Conservation (phyloP, 2,329 filamentous ascomycete species). For the Xylaria sp. region DNA sequence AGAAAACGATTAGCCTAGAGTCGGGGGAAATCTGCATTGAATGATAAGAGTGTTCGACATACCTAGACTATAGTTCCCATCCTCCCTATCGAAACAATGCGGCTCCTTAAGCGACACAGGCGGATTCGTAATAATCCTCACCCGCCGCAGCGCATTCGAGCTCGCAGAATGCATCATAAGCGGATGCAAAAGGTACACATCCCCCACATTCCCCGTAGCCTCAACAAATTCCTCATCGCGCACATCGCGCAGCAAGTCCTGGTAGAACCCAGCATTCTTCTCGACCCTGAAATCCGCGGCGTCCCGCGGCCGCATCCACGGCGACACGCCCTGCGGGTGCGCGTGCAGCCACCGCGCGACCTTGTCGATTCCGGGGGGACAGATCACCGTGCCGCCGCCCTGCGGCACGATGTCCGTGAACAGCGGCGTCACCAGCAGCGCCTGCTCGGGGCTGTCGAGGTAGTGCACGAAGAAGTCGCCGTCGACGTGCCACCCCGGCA, state of each 20-base stretch:
- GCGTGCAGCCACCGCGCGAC: slow-evolving; percentile 69
- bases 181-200: slow-evolving; percentile 69
- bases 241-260: slow-evolving; percentile 53
- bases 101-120: slow-evolving; percentile 63
- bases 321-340: slow-evolving; percentile 73
- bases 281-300: slow-evolving; percentile 59
- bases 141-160: slow-evolving; percentile 58
- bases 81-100: slow-evolving; percentile 62
- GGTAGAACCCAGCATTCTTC: slow-evolving; percentile 59
- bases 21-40: neutral
- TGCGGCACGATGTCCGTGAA: slow-evolving; percentile 71
- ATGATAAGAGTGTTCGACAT: neutral
- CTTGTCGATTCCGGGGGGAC: slow-evolving; percentile 66
- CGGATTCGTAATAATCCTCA: slow-evolving; percentile 67
- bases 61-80: slow-evolving; percentile 60
- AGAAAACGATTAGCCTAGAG: slow-evolving; percentile 4
- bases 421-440: slow-evolving; percentile 73
- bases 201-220: slow-evolving; percentile 63
- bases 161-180: slow-evolving; percentile 69
- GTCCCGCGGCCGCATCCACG: slow-evolving; percentile 70
- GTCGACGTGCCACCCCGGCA: slow-evolving; percentile 74
- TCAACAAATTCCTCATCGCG: slow-evolving; percentile 59
- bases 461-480: slow-evolving; percentile 80
- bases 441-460: slow-evolving; percentile 76
- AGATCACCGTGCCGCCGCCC: slow-evolving; percentile 74